Base-by-base conservation (phyloP, 2,329 filamentous ascomycete genomes). In the Ophiostoma perfectum region DNA sequence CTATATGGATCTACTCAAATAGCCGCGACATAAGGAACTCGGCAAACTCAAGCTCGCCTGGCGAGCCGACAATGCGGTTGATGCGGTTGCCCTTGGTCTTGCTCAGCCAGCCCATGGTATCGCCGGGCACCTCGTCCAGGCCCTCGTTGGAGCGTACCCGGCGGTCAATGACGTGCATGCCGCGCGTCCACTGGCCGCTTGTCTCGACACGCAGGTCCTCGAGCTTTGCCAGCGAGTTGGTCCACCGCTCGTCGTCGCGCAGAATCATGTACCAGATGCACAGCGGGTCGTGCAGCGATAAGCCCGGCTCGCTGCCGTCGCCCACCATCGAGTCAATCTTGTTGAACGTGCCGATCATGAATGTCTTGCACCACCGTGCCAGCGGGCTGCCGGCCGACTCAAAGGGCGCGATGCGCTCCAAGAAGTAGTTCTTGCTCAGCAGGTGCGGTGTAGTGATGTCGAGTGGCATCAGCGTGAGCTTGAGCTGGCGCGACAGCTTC, bases 171-270 rank as follows among this genome's bases (percentile, higher is more conserved):
- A 98, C 84, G 75, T 93, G 93, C 88, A 95, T 93, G 1, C 95
- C 94, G 68, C 92, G 84, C 63, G 93, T 96, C 95, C 95, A 99
- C 80, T 98, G 95, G 1, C 94, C 95, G 2, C 86, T 81, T 0
- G 93, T 96, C 80, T 99, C 95, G 55, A 99, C 82, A 27, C 95
- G 85, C 68, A 99, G 89, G 76, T 99, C 95, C 77, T 96, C 90
- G 0, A 82, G 86, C 69, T 83, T 81, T 14, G 80, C 77, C 1
- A 84, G 81, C 16, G 81, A 76, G 76, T 82, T 83, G 11, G 63
- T 5, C 88, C 88, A 90, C 42, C 77, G 78, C 18, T 85, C 81
- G 69, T 87, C 80, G 70, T 82, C 84, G 70, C 79, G 81, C 7
- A 87, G 89, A 69, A 93, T 76, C 77, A 89, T 86, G 77, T 93